Evolutionary conservation across 2,329 filamentous ascomycete species (phyloP), one percentile per base, ranked within the genome.

Genomic region (Pyrenochaeta sp.): DNA sequence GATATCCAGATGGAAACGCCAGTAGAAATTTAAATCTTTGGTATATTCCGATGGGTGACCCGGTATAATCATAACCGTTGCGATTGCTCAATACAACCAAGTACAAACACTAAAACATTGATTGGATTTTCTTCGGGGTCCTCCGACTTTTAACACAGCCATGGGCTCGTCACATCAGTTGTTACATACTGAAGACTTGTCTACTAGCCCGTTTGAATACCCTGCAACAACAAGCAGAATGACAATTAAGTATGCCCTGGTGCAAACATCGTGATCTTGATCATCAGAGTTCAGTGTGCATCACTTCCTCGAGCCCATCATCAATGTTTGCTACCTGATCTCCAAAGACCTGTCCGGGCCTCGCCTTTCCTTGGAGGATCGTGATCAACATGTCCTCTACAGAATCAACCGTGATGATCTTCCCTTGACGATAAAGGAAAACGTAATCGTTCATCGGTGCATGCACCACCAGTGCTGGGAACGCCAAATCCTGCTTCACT

Each of bases 401-500:
- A 2, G 17, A 32, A 1, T 5, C 4, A 11, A 35, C 49, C 9
- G 37, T 20, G 15, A 68, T 54, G 37, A 35, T 46, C 45, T 46
- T 63, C 20, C 58, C 58, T 40, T 60, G 50, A 21, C 37, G 45
- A 45, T 63, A 66, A 2, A 18, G 11, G 49, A 68, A 68, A 14
- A 65, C 45, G 23, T 68, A 39, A 37, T 66, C 63, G 29, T 68
- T 66, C 42, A 57, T 44, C 10, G 63, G 61, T 6, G 63, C 63
- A 52, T 68, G 65, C 14, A 66, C 49, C 12, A 47, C 63, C 10
- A 67, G n/a, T 2, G 52, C 55, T 2, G 58, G 58, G 21, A 54
- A 55, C 17, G 5, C 39, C 11, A 54, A 32, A n/a, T 17, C 30
- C 21, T 45, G 18, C 3, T 36, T 15, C 60, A 49, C 12, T 2